Percentiles rank a stretch among this genome's conserved stretches.
phyloP scores from a whole-genome alignment of 2,329 filamentous ascomycete species.

The Colletotrichum orbiculare region DNA sequence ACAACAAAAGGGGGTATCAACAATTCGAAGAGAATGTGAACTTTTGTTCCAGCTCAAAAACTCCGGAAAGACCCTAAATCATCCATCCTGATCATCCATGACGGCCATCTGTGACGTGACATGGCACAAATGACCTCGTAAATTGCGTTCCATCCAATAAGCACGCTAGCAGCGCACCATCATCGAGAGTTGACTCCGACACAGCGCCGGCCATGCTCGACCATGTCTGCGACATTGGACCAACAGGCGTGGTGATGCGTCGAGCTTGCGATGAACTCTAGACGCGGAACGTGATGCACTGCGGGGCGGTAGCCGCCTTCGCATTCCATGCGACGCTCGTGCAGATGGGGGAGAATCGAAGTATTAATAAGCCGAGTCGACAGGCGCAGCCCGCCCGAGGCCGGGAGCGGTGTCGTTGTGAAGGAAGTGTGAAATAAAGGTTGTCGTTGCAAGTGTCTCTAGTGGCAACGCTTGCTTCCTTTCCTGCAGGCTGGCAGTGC shows the following conservation, averaged over 20 bases:
- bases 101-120: too few species aligned
- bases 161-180: constrained; percentile 8
- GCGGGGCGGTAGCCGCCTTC: constrained; percentile 17
- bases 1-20: constrained; percentile 39
- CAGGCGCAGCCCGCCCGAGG: background rate
- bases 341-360: constrained; percentile 34
- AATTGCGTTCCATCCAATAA: constrained; percentile 27
- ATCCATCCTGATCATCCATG: constrained; percentile 22
- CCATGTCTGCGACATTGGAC: background rate
- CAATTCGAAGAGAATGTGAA: constrained; percentile 37
- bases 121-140: constrained; percentile 12
- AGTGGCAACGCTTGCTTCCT: constrained; percentile 31
- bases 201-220: too few species aligned
- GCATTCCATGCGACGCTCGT: constrained; percentile 20
- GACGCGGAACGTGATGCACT: background rate
- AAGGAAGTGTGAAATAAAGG: constrained; percentile 17
- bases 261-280: constrained; percentile 12
- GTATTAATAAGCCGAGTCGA: constrained; percentile 23
- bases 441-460: constrained; percentile 31
- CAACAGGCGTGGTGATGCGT: background rate
- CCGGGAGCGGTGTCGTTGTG: background rate
- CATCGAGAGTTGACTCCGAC: too few species aligned
- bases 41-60: constrained; percentile 36
- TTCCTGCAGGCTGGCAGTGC: constrained; percentile 35
- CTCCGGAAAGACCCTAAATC: constrained; percentile 32